Conservation (phyloP, 2,329 filamentous ascomycete species). For the Juglanconis oblonga region DNA sequence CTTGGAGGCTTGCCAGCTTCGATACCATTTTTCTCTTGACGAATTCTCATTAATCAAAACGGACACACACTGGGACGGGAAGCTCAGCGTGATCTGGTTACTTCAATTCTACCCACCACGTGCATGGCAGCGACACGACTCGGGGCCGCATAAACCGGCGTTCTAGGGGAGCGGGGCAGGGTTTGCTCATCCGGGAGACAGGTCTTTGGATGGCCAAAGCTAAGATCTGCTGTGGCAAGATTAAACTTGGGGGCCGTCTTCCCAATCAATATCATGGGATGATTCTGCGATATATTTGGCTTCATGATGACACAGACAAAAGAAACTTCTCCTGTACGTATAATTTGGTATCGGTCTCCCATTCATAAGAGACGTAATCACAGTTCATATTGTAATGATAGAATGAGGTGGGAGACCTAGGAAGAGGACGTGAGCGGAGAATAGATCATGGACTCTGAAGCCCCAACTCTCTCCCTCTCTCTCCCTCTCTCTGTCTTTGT, state of each 20-base stretch:
- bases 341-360: conserved; percentile 11
- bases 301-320: conserved; percentile 1
- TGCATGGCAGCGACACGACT: conserved; percentile 8
- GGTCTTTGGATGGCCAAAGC: not conserved
- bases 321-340: conserved; percentile 8
- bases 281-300: not conserved
- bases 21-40: conserved; percentile 6
- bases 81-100: conserved; percentile 3
- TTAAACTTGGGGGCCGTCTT: conserved; percentile 5
- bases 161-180: conserved; percentile 1
- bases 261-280: not conserved
- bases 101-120: conserved; percentile 8
- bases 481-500: no score
- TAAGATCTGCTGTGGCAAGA: not conserved
- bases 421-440: not conserved
- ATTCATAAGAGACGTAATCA: not conserved
- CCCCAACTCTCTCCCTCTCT: no score
- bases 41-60: conserved; percentile 11
- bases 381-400: conserved; percentile 3
- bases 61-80: conserved; percentile 2
- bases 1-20: not conserved
- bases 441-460: not conserved
- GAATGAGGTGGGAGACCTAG: not conserved
- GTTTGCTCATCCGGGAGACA: not conserved
- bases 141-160: conserved; percentile 11